phyloP scores from a whole-genome alignment of 1,284 basidiomycete species.

The Trichosporon sp. region DNA sequence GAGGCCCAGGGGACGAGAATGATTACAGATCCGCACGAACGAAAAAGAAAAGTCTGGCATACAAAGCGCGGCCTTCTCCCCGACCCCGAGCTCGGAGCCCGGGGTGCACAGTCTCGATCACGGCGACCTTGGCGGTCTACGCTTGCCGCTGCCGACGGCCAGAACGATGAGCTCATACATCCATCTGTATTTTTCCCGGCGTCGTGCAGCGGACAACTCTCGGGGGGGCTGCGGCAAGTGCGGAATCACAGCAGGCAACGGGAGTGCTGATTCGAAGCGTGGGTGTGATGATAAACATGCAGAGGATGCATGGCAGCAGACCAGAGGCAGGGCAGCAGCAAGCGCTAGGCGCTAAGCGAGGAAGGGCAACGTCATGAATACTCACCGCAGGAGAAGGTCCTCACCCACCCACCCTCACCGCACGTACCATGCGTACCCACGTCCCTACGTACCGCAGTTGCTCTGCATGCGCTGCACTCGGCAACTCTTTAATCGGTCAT shows the following conservation, averaged over 20 bases:
- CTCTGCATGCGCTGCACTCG: background rate
- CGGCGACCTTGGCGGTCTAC: background rate
- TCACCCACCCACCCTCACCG: background rate
- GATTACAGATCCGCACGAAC: slow-evolving; percentile 12
- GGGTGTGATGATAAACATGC: background rate
- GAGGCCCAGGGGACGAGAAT: background rate
- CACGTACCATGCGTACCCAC: background rate
- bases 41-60: background rate
- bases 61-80: background rate
- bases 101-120: background rate
- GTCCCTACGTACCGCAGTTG: background rate
- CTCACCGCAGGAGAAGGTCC: background rate
- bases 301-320: background rate
- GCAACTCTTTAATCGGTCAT: slow-evolving; percentile 10
- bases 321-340: background rate
- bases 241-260: background rate
- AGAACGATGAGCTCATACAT: slow-evolving; percentile 8
- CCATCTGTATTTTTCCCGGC: background rate
- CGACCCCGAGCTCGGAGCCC: slow-evolving; percentile 1
- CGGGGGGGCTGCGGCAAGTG: background rate
- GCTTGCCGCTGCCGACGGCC: background rate
- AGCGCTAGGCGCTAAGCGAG: slow-evolving; percentile 3
- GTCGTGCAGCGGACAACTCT: background rate
- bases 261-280: background rate
- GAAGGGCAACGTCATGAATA: slow-evolving; percentile 12